Conservation (phyloP, 2,329 filamentous ascomycete genomes). For the Hypoxylon sp. region DNA sequence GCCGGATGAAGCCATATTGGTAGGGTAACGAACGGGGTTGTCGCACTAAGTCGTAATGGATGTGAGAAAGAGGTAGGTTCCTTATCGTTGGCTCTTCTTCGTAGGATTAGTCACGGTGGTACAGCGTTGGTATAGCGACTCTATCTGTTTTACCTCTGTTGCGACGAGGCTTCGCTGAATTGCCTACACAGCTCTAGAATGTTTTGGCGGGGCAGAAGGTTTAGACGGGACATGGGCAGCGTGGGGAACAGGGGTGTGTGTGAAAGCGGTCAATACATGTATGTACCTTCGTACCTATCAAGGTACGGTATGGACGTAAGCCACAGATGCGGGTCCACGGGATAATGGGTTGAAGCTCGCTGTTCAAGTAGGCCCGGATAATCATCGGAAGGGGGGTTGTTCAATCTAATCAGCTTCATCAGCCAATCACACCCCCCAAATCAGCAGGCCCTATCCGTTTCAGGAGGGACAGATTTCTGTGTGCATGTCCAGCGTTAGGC, state of each 20-base stretch:
- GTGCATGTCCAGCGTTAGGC: constrained; percentile 5
- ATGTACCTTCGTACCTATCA: neutral
- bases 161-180: constrained; percentile 36
- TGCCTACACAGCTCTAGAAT: constrained; percentile 35
- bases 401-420: constrained; percentile 13
- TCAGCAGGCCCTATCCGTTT: constrained; percentile 38
- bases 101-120: constrained; percentile 3
- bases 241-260: constrained; percentile 37
- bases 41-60: neutral
- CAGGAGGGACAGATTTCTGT: constrained; percentile 54
- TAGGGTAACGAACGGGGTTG: constrained; percentile 5
- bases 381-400: constrained; percentile 42
- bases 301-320: constrained; percentile 9
- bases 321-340: neutral
- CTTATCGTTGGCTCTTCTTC: constrained; percentile 2
- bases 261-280: constrained; percentile 25
- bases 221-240: constrained; percentile 10
- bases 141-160: constrained; percentile 22
- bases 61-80: neutral
- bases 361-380: constrained; percentile 16
- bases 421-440: constrained; percentile 32
- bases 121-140: neutral
- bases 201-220: constrained; percentile 38
- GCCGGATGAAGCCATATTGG: constrained; percentile 67
- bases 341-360: constrained; percentile 21